A percentile compares a stretch with the other conserved stretches of the same genome.
These are phyloP conservation scores for Bimuria novae-zelandiae DNA, from an alignment of 2,329 filamentous ascomycete species.

Conservation along the genomic window DNA sequence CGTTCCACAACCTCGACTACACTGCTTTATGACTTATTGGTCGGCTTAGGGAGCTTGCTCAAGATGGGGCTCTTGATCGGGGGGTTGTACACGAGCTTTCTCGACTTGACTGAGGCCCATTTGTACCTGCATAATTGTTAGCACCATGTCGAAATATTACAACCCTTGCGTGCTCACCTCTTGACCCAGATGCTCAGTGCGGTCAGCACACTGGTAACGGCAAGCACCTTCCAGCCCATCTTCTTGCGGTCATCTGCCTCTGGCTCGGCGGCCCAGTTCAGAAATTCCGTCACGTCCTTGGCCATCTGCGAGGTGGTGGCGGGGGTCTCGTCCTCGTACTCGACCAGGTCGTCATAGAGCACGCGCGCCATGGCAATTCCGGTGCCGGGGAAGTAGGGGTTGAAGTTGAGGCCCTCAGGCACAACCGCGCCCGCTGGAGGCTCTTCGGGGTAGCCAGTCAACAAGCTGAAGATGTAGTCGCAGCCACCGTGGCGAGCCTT, in stretches of 20 bases:
- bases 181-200: slow-evolving; percentile 96
- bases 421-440: slow-evolving; percentile 86
- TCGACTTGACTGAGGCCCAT: slow-evolving; percentile 94
- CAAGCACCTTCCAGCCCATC: slow-evolving; percentile 97
- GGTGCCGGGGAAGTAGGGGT: slow-evolving; percentile 99
- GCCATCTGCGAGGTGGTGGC: slow-evolving; percentile 98
- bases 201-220: slow-evolving; percentile 76
- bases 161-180: slow-evolving; percentile 58
- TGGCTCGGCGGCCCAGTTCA: slow-evolving; percentile 98
- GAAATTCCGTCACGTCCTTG: slow-evolving; percentile 98
- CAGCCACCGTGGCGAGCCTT: slow-evolving; percentile 98
- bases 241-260: slow-evolving; percentile 99
- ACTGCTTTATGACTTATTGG: slow-evolving; percentile 41
- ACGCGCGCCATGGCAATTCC: slow-evolving; percentile 99
- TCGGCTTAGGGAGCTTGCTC: slow-evolving; percentile 36
- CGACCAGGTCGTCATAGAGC: slow-evolving; percentile 93
- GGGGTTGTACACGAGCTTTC: slow-evolving; percentile 88
- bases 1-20: slow-evolving; percentile 25
- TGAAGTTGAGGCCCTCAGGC: slow-evolving; percentile 94
- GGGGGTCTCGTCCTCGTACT: slow-evolving; percentile 96
- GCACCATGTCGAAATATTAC: slow-evolving; percentile 10
- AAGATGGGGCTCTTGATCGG: slow-evolving; percentile 53
- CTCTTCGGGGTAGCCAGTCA: slow-evolving; percentile 98
- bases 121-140: slow-evolving; percentile 70
- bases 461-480: slow-evolving; percentile 96